Evolutionary conservation across 2,329 filamentous ascomycete genomes (phyloP), one percentile per base, ranked within the genome.

Genomic region (Malbranchea zuffiana): DNA sequence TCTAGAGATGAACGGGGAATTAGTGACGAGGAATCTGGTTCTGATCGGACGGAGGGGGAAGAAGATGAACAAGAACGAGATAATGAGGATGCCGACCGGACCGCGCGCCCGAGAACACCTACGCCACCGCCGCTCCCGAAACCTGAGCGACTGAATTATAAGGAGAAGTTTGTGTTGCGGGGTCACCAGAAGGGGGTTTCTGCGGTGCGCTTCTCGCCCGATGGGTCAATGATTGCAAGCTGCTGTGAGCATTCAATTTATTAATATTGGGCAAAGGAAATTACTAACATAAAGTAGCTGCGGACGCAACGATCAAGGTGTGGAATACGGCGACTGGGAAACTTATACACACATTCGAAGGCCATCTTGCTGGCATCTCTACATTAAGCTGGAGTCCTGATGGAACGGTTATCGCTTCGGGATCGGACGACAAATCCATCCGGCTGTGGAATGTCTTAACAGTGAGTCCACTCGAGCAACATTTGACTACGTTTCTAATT

Each of bases 321-420:
- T 98, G 90, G 87, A 77, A 87, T 54, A 78, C 83, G 1, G 58
- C 62, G 1, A 87, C 81, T 0, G 88, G 87, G 32, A 72, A 71
- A 39, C 78, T 90, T 43, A 75, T 88, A 55, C 82, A 94, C 51
- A 94, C 85, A 0, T 75, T 98, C 16, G 82, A 94, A 52, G 90
- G 87, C 5, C 90, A 98, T 62, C 74, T 95, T 55, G 87, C 88
- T 0, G 90, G 90, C 43, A 77, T 98, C 12, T 93, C 83, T 20
- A 88, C 86, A 25, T 72, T 98, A 32, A 80, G 87, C n/a, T 98
- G 90, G 90, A 80, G 80, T 42, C 87, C 88, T 0, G 86, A 96
- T 57, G 85, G 81, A 43, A 78, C 78, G 48, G 84, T 82, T 2
- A 71, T 98, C 31, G 90, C 88, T 3, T 88, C 84, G 6, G 90